Conservation (phyloP, 2,329 filamentous ascomycete species). For the Hymenoscyphus albidus region DNA sequence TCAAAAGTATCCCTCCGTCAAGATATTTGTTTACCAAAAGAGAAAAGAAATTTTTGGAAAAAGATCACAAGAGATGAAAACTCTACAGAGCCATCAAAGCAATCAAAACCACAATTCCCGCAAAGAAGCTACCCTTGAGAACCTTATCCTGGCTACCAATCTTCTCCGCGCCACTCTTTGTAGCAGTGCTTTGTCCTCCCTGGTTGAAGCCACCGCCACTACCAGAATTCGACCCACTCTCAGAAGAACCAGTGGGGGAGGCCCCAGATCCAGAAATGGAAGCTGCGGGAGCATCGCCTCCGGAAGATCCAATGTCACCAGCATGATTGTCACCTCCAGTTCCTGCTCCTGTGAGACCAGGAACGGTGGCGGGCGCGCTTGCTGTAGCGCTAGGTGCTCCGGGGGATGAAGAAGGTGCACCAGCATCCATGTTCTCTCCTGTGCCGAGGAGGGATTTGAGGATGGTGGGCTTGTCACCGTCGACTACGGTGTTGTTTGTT, state of each 20-base stretch:
- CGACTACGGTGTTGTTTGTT: slow-evolving; percentile 72
- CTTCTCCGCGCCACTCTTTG: slow-evolving; percentile 28
- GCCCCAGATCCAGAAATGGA: not conserved
- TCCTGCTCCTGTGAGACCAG: slow-evolving; percentile 52
- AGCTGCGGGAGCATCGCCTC: not conserved
- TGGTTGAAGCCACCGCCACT: slow-evolving; percentile 32
- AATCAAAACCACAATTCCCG: slow-evolving; percentile 32
- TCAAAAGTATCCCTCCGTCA: too few species aligned
- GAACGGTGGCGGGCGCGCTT: slow-evolving; percentile 43
- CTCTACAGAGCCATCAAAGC: slow-evolving; percentile 33
- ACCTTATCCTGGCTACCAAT: slow-evolving; percentile 26
- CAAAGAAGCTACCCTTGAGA: slow-evolving; percentile 32
- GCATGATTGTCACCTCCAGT: slow-evolving; percentile 36
- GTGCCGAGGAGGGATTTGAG: slow-evolving; percentile 78
- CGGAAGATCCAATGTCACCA: slow-evolving; percentile 16
- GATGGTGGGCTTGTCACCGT: slow-evolving; percentile 70
- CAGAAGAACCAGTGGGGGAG: not conserved
- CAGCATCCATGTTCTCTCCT: slow-evolving; percentile 66
- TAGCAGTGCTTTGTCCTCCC: slow-evolving; percentile 22
- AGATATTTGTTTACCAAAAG: too few species aligned
- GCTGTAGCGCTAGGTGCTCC: slow-evolving; percentile 25
- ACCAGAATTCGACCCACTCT: slow-evolving; percentile 24
- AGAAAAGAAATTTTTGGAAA: too few species aligned
- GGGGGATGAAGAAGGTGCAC: slow-evolving; percentile 37
- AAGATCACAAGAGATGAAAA: too few species aligned